Evolutionary conservation across 176 grass and related monocot species (phyloP).

Genomic region (Otatea glauca): DNA sequence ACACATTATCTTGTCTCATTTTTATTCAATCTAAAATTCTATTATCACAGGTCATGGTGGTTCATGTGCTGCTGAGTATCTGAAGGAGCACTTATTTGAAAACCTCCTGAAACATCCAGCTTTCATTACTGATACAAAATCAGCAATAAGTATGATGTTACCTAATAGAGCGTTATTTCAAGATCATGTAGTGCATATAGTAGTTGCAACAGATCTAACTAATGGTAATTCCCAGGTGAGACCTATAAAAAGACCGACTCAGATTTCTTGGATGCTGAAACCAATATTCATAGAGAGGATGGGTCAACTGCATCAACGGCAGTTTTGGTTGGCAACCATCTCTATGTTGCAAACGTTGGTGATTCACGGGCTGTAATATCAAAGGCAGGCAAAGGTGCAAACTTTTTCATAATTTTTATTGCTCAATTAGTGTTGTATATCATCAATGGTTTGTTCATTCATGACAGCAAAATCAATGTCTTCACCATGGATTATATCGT

Average conservation of each 20-base stretch:
- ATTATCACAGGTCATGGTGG: slow-evolving; percentile 79
- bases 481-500: too few relatives aligned
- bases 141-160: slow-evolving; percentile 80
- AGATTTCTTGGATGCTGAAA: slow-evolving; percentile 87
- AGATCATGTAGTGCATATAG: too few relatives aligned
- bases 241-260: slow-evolving; percentile 90
- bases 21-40: slow-evolving; percentile 31
- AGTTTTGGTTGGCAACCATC: slow-evolving; percentile 80
- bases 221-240: slow-evolving; percentile 62
- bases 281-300: slow-evolving; percentile 83
- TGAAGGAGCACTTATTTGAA: slow-evolving; percentile 95
- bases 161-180: not conserved
- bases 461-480: too few relatives aligned
- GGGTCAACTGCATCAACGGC: slow-evolving; percentile 94
- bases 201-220: slow-evolving; percentile 3
- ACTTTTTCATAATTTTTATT: slow-evolving; percentile 13
- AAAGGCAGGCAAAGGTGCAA: slow-evolving; percentile 84
- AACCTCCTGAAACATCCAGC: slow-evolving; percentile 85
- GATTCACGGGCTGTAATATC: slow-evolving; percentile 93
- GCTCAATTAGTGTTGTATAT: not conserved
- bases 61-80: slow-evolving; percentile 96
- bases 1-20: not conserved
- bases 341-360: slow-evolving; percentile 98
- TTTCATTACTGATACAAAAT: slow-evolving; percentile 85
- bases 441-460: too few relatives aligned